These are phyloP conservation scores for Metrosideros polymorpha DNA, from an alignment of 441 rosid species.

Conservation along the genomic window DNA sequence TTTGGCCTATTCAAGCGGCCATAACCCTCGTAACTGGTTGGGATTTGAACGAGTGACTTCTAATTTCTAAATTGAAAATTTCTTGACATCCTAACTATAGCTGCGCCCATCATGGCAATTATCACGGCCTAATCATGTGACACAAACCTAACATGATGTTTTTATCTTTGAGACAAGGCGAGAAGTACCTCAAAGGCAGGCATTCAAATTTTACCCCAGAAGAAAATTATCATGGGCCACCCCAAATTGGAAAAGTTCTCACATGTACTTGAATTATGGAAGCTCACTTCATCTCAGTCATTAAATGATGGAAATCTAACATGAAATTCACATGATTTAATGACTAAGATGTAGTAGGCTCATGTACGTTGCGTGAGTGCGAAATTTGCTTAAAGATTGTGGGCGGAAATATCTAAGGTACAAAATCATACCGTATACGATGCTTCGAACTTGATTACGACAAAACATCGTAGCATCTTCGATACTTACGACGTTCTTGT, in stretches of 20 bases:
- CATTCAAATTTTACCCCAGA: neutral
- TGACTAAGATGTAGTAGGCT: neutral
- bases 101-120: neutral
- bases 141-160: neutral
- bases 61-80: neutral
- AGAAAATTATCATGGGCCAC: neutral
- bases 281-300: neutral
- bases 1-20: neutral
- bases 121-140: neutral
- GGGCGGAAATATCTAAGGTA: neutral
- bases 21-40: neutral
- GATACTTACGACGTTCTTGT: neutral
- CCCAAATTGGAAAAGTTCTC: neutral
- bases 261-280: neutral
- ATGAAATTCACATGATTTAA: neutral
- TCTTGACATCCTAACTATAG: neutral
- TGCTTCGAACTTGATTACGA: neutral
- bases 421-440: neutral
- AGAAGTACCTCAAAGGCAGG: neutral
- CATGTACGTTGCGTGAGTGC: fast-evolving
- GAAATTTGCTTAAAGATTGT: neutral
- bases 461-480: neutral
- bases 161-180: neutral
- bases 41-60: neutral
- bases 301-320: fast-evolving